These are phyloP conservation scores for Aristolochia contorta DNA, from an alignment of 164 flowering plant species.

Conservation along the genomic window DNA sequence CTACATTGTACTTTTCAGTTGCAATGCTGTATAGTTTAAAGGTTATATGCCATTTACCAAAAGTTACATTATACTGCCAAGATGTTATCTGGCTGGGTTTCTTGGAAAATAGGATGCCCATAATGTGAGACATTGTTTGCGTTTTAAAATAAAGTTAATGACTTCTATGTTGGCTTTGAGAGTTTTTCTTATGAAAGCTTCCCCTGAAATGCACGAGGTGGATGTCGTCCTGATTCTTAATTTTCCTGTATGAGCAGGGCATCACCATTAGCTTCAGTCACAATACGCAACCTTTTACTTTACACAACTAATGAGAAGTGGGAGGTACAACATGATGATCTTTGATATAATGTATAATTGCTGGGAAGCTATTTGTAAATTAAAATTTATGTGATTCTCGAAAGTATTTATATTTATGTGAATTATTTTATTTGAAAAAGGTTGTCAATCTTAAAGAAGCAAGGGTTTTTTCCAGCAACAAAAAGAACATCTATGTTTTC, in stretches of 20 bases:
- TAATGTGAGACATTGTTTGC: too few species aligned
- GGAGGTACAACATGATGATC: conserved; percentile 42
- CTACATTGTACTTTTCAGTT: too few species aligned
- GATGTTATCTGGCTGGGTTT: too few species aligned
- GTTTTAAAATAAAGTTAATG: too few species aligned
- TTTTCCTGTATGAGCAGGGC: conserved; percentile 40
- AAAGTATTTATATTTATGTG: conserved; percentile 8
- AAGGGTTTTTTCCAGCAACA: conserved; percentile 68
- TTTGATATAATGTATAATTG: not conserved
- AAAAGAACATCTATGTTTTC: conserved; percentile 78
- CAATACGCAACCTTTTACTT: conserved; percentile 73
- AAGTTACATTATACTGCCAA: too few species aligned
- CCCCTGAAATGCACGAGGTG: too few species aligned
- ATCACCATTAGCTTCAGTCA: conserved; percentile 89
- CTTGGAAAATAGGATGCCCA: too few species aligned
- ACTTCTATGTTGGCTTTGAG: too few species aligned
- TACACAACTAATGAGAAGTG: conserved; percentile 89
- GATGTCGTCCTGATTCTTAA: not conserved
- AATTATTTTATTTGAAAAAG: conserved; percentile 27
- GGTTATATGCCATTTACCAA: too few species aligned
- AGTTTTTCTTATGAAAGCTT: too few species aligned
- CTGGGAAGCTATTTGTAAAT: conserved; percentile 1
- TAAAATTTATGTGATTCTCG: conserved; percentile 8
- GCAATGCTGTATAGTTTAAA: too few species aligned
- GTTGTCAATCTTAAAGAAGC: conserved; percentile 95